Evolutionary conservation across 148 eudicot species (phyloP), one percentile per base, ranked within the genome.

Genomic region (Persicaria maculosa): DNA sequence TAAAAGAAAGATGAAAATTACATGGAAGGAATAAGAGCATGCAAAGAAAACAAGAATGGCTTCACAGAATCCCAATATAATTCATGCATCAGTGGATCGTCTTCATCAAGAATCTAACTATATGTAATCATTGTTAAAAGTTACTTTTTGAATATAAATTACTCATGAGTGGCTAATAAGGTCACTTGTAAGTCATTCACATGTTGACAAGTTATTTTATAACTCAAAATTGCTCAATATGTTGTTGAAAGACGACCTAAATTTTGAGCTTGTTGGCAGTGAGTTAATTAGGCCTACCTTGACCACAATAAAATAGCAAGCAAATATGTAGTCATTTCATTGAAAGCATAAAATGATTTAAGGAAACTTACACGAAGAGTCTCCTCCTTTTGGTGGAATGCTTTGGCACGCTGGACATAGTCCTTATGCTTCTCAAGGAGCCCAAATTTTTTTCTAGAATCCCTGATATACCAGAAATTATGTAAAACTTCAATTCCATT

Each of bases 401-500:
- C 88, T 75, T 78, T 50, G 0, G 98, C 98, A 77, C 96, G 97
- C 12, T 77, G 72, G 31, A 87, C 88, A 89, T 94, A 90, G 76
- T 93, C 98, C 83, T 88, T 85, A 62, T 91, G 92, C 81, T 94
- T 91, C 79, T 94, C 98, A 61, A 94, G 96, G 17, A 87, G 71
- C 80, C 98, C 97, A 68, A 83, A 94, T 64, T 81, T 88, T 70
- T 55, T 86, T 75, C 95, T 87, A 7, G 86, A 59, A 19, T 77
- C 71, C 67, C 98, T 93, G 72, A 2, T 14, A 68, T 25, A 68
- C 43, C 73, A 9, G 40, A 71, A 9, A 71, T 36, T n/a, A 6
- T 45, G 75, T 44, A 1, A 69, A 9, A 40, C 0, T 64, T 6
- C 44, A 75, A 57, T 31, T 31, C 16, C 54, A 10, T 9, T 44